Base-by-base conservation (phyloP, 1,284 basidiomycete species). In the Pulchroboletus neoregius region DNA sequence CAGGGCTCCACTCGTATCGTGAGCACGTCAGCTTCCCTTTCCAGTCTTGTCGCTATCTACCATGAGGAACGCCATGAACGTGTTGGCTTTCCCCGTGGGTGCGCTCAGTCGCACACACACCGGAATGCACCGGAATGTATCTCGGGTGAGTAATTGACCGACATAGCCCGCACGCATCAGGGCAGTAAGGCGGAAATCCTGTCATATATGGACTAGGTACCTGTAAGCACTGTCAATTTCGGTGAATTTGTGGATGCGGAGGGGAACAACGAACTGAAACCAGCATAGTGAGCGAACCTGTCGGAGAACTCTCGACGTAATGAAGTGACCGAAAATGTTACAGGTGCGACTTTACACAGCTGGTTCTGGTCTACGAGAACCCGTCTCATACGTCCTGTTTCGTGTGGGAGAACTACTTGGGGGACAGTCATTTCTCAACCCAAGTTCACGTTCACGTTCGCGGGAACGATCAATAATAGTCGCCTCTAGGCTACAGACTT, bases 101-200 rank as follows among this genome's bases (percentile, higher is more conserved):
- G 30, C 26, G 27, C 23, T 18, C 31, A 33, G 34, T 34, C 28
- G 26, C 49, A 48, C 33, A 24, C 42, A 27, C 34, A 31, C 24
- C 28, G 36, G 26, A 47, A 36, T 27, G 20, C 26, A 32, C 20
- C 22, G 28, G 8, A 35, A 38, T 24, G 22, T 38, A 43, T 48
- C 44, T 42, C 27, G 6, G 22, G 50, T 36, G 49, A 33, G 33
- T 50, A 33, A 43, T 32, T 26, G n/a, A n/a, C n/a, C n/a, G n/a
- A n/a, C n/a, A n/a, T n/a, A n/a, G 20, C 20, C 4, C 4, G 20
- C 20, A 20, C 20, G 20, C n/a, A 33, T 20, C 22, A 20, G 27
- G 48, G 49, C 16, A 16, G 9, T 20, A 51, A 11, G n/a, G 27
- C 26, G 50, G 50, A 22, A 16, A 36, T 27, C 18, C 10, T 27